Evolutionary conservation across 306 rosid genomes (phyloP).

Genomic region (Chamaecrista fasciculata): DNA sequence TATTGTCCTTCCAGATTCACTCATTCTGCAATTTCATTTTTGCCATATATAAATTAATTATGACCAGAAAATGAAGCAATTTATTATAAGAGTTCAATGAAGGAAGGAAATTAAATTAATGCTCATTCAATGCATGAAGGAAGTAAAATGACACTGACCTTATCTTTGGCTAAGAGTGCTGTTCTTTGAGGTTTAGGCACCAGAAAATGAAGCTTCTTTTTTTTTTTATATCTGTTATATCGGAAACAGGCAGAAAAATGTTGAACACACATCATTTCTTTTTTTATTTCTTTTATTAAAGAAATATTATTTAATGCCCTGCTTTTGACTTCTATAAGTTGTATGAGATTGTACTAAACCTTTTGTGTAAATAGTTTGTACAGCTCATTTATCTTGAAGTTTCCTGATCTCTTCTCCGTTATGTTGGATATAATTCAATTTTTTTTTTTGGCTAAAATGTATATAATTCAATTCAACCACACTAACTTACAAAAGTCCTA

Average conservation of each 20-base stretch:
- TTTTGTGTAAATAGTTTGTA: conserved; percentile 21
- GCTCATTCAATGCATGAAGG: conserved; percentile 9
- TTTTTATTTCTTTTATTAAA: too few species aligned
- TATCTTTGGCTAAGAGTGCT: conserved; percentile 17
- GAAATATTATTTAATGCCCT: background rate
- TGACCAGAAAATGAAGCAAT: background rate
- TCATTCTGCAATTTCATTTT: conserved; percentile 59
- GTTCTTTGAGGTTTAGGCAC: conserved; percentile 17
- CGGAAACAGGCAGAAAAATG: too few species aligned
- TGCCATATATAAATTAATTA: too few species aligned
- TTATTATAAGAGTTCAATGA: background rate
- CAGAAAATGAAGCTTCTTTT: too few species aligned
- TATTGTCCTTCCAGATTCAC: conserved; percentile 32
- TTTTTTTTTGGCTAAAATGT: too few species aligned
- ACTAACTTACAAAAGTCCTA: conserved; percentile 8
- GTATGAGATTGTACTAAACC: conserved; percentile 30
- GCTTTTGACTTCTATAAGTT: conserved; percentile 42
- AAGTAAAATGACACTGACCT: conserved; percentile 26
- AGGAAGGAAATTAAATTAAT: background rate
- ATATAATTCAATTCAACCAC: too few species aligned
- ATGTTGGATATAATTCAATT: conserved; percentile 22
- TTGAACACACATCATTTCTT: too few species aligned
- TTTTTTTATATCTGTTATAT: too few species aligned
- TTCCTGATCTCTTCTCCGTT: conserved; percentile 27
- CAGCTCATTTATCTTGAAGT: conserved; percentile 41